Percentiles rank a stretch among this genome's conserved stretches.
Evolutionary conservation across 2,329 filamentous ascomycete species (phyloP).

Genomic region (Podosphaera fusca): DNA sequence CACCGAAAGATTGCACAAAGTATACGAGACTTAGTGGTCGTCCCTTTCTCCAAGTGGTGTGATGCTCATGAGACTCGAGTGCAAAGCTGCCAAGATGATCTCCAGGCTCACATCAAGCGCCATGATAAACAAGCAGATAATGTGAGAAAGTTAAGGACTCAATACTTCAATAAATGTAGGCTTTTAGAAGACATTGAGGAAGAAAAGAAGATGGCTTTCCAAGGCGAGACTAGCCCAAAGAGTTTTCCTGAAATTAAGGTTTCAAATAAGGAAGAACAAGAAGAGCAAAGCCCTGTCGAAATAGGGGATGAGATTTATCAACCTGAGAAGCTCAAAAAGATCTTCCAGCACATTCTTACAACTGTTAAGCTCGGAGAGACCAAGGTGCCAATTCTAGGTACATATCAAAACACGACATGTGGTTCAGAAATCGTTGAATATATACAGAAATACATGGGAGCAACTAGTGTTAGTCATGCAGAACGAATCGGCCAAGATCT

Average conservation of each 20-base stretch:
- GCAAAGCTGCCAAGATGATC: conserved; percentile 82
- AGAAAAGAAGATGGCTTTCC: conserved; percentile 95
- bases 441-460: conserved; percentile 67
- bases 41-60: conserved; percentile 87
- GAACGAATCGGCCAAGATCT: conserved; percentile 91
- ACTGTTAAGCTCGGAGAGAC: conserved; percentile 72
- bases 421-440: conserved; percentile 93
- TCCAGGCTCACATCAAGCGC: conserved; percentile 73
- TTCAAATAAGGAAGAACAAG: conserved; percentile 35
- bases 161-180: conserved; percentile 98
- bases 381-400: conserved; percentile 87
- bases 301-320: conserved; percentile 75
- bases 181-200: conserved; percentile 91
- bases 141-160: conserved; percentile 80
- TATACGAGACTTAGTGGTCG: conserved; percentile 86
- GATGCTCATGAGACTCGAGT: conserved; percentile 81
- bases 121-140: conserved; percentile 79
- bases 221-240: conserved; percentile 50
- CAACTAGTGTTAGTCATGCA: conserved; percentile 67
- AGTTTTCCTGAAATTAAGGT: conserved; percentile 74
- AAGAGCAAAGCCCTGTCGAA: conserved; percentile 71
- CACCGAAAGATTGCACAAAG: conserved; percentile 93
- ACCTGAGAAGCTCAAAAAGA: conserved; percentile 74
- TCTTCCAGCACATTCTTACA: conserved; percentile 65
- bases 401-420: conserved; percentile 77